Evolutionary conservation across 352 stramenopile genomes (phyloP), one percentile per base, ranked within the genome.

Genomic region (Peronospora farinosa): DNA sequence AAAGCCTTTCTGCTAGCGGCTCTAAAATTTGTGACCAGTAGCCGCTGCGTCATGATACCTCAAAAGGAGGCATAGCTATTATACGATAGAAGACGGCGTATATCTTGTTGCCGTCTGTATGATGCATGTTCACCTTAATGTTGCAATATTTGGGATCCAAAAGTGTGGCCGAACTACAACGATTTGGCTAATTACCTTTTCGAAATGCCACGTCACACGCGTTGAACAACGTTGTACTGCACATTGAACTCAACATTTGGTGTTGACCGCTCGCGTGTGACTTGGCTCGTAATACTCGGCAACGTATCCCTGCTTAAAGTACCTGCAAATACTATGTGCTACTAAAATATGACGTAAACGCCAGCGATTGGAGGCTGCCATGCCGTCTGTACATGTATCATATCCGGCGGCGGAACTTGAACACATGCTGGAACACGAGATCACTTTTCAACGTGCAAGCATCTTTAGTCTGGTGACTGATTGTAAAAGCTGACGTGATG

Each of bases 161-260:
- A 48, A 25, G 51, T 12, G 31, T 31, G 23, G 30, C 59, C 58
- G 57, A 55, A 49, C 46, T n/a, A 52, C 47, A 62, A 61, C 38
- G 47, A 62, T 65, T 65, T 65, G 57, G 51, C 57, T 33, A 9
- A 7, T 15, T 56, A 45, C 51, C 31, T 57, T 6, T 39, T 39
- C 28, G 30, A 40, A 39, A 16, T 35, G 46, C 45, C 54, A 51
- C 51, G 57, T 65, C 57, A 61, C 57, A 65, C 60, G 51, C 11
- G 21, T 15, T 36, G 11, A 36, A 31, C 37, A n/a, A 27, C n/a
- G 37, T 48, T 64, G 55, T 54, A 59, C 50, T 7, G 27, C 19
- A 21, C 19, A 21, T 32, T 32, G 1, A 32, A 32, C 5, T 35
- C 0, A 35, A 13, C n/a, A 38, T 12, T 19, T 38, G 27, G 25